phyloP scores from a whole-genome alignment of 2,329 filamentous ascomycete genomes.

The Fusarium goolgardi region DNA sequence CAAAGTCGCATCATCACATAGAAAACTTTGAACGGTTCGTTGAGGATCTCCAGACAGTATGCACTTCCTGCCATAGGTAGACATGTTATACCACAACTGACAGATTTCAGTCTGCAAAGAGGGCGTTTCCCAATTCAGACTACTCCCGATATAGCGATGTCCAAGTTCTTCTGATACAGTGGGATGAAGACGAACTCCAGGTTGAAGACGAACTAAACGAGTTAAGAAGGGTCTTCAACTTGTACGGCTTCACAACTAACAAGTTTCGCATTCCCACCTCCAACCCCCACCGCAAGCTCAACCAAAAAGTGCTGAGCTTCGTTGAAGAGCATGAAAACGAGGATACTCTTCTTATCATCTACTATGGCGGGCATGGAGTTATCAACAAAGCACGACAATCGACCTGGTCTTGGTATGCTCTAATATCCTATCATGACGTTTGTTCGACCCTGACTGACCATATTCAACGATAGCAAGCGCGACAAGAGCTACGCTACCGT shows the following conservation, averaged over 20 bases:
- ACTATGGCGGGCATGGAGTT: constrained; percentile 44
- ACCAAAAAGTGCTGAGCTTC: constrained; percentile 41
- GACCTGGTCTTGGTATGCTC: constrained; percentile 45
- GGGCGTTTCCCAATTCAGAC: constrained; percentile 44
- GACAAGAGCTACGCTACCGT: constrained; percentile 44
- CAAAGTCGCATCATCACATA: constrained; percentile 46
- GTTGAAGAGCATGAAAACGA: constrained; percentile 46
- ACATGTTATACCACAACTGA: constrained; percentile 9
- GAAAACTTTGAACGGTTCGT: constrained; percentile 39
- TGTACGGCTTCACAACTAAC: constrained; percentile 41
- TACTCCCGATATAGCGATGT: constrained; percentile 46
- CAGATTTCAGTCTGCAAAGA: constrained; percentile 35
- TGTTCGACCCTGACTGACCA: constrained; percentile 24
- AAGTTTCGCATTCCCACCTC: constrained; percentile 43
- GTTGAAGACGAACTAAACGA: constrained; percentile 44
- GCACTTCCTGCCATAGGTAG: no score
- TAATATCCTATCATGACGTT: background rate
- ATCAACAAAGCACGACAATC: constrained; percentile 46
- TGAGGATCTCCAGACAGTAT: constrained; percentile 41
- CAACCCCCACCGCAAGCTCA: constrained; percentile 44
- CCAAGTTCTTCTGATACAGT: constrained; percentile 43
- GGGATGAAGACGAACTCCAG: constrained; percentile 46
- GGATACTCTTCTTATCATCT: constrained; percentile 45
- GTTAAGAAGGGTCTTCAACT: constrained; percentile 35
- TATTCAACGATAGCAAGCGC: constrained; percentile 31